Conservation (phyloP, 345 rosid species). For the Camelina hispida region DNA sequence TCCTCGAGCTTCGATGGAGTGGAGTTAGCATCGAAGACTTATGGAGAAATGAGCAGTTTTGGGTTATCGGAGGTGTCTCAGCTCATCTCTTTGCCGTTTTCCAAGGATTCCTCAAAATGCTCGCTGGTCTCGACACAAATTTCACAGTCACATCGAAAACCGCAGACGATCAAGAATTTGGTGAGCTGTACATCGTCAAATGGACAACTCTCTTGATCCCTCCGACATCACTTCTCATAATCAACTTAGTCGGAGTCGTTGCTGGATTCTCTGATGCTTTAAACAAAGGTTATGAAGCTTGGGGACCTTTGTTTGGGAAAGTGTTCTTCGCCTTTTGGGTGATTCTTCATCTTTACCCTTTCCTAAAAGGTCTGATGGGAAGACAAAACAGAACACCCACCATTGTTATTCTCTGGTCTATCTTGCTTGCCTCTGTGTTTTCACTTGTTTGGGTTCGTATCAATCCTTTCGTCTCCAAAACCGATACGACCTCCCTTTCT, state of each 20-base stretch:
- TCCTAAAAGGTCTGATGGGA: constrained; percentile 99
- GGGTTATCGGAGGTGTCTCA: constrained; percentile 99
- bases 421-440: constrained; percentile 89
- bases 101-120: constrained; percentile 93
- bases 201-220: constrained; percentile 96
- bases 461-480: constrained; percentile 67
- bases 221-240: constrained; percentile 83
- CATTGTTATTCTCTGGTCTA: constrained; percentile 94
- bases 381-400: constrained; percentile 97
- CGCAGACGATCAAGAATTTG: constrained; percentile 87
- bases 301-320: constrained; percentile 98
- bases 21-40: constrained; percentile 92
- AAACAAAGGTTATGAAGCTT: constrained; percentile 94
- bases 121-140: constrained; percentile 92
- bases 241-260: constrained; percentile 94
- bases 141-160: constrained; percentile 97
- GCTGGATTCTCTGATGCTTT: constrained; percentile 98
- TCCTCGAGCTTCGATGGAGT: constrained; percentile 95
- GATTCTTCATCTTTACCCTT: constrained; percentile 93
- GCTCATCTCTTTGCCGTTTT: constrained; percentile 96
- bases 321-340: constrained; percentile 98
- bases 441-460: constrained; percentile 96
- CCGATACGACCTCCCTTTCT: constrained; percentile 41
- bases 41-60: constrained; percentile 97
- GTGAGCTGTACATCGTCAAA: constrained; percentile 87